Conservation (phyloP, 106 monocot genomes). For the Alisma plantagoaquatica region DNA sequence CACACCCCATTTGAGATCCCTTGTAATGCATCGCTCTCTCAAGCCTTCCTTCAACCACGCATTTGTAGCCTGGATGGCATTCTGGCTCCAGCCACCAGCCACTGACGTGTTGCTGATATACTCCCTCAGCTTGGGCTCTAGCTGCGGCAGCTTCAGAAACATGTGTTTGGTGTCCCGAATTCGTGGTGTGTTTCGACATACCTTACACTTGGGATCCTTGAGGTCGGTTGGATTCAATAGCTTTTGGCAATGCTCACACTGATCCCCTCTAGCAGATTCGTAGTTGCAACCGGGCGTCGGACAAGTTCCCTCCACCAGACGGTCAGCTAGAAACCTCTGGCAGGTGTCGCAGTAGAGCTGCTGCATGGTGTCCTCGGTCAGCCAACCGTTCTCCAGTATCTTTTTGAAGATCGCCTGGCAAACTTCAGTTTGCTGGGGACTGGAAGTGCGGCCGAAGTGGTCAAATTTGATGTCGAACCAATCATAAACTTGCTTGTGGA, state of each 20-base stretch:
- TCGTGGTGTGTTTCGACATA: slow-evolving; percentile 62
- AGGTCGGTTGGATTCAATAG: slow-evolving; percentile 85
- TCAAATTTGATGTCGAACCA: slow-evolving; percentile 95
- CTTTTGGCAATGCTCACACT: slow-evolving; percentile 92
- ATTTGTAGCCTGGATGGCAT: slow-evolving; percentile 73
- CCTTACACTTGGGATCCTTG: slow-evolving; percentile 92
- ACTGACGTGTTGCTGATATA: slow-evolving; percentile 63
- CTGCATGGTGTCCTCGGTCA: slow-evolving; percentile 82
- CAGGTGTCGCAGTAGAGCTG: slow-evolving; percentile 93
- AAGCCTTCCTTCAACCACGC: slow-evolving; percentile 92
- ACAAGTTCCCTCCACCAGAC: slow-evolving; percentile 87
- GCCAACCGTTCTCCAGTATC: slow-evolving; percentile 76
- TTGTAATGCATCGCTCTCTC: slow-evolving; percentile 76
- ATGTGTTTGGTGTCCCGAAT: slow-evolving; percentile 89
- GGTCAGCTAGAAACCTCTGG: slow-evolving; percentile 74
- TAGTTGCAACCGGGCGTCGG: slow-evolving; percentile 67
- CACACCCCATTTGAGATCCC: slow-evolving; percentile 97
- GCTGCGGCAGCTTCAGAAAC: slow-evolving; percentile 77
- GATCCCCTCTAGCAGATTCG: slow-evolving; percentile 82
- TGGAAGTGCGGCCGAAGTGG: slow-evolving; percentile 85
- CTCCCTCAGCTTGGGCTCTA: slow-evolving; percentile 53
- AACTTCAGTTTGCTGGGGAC: slow-evolving; percentile 76
- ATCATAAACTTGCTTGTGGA: slow-evolving; percentile 77
- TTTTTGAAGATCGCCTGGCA: slow-evolving; percentile 86
- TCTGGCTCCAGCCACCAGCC: slow-evolving; percentile 80